These are phyloP conservation scores for Pythium rishiriense DNA, from an alignment of 352 stramenopile genomes.

Conservation along the genomic window DNA sequence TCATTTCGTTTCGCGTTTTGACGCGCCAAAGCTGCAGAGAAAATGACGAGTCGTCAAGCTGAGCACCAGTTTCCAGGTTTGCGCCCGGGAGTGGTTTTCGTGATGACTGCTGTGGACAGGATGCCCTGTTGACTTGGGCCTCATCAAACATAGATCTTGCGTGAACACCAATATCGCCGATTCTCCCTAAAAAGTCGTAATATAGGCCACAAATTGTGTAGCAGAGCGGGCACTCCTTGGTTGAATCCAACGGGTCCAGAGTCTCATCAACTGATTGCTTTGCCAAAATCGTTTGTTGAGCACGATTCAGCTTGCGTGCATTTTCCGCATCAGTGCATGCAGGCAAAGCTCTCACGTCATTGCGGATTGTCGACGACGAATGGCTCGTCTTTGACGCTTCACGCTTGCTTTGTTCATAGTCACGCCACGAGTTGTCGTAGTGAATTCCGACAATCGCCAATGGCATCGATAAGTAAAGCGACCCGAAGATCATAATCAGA, in stretches of 20 bases:
- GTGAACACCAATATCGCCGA: constrained; percentile 10
- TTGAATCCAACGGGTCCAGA: constrained; percentile 32
- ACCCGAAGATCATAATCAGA: constrained; percentile 70
- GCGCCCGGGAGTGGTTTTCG: background rate
- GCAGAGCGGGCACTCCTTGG: constrained; percentile 28
- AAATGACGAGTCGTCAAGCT: constrained; percentile 1
- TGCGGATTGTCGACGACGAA: constrained; percentile 29
- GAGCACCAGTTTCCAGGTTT: background rate
- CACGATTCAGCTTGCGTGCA: background rate
- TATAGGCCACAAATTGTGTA: constrained; percentile 40
- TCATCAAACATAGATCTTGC: constrained; percentile 25
- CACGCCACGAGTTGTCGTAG: constrained; percentile 52
- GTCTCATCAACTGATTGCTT: constrained; percentile 25
- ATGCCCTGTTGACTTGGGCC: background rate
- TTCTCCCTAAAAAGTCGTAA: constrained; percentile 34
- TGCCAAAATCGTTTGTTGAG: background rate
- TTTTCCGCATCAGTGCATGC: constrained; percentile 5
- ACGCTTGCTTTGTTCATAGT: constrained; percentile 51
- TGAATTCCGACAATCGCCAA: constrained; percentile 77
- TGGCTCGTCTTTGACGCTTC: constrained; percentile 52
- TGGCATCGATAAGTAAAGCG: constrained; percentile 80
- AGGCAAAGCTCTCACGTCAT: constrained; percentile 20
- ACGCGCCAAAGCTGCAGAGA: constrained; percentile 26
- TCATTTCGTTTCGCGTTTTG: constrained; percentile 37
- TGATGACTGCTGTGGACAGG: background rate